These are phyloP conservation scores for Colletotrichum trifolii DNA, from an alignment of 2,329 filamentous ascomycete species.

Conservation along the genomic window DNA sequence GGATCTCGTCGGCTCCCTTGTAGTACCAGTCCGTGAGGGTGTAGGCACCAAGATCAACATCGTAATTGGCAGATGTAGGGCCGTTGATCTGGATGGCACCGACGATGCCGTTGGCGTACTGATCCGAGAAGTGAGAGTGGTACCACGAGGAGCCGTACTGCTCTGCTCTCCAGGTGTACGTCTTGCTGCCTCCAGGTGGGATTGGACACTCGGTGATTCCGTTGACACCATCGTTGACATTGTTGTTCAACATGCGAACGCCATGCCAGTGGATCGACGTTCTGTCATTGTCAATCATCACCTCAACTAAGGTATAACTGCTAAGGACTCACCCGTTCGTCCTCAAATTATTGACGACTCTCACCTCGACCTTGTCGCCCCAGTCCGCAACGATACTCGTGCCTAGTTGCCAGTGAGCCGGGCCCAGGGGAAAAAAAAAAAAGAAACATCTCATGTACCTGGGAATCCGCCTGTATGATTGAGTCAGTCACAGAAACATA, in stretches of 20 bases:
- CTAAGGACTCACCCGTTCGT: slow-evolving; percentile 47
- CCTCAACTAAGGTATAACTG: background rate
- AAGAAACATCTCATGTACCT: slow-evolving; percentile 1
- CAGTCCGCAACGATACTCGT: slow-evolving; percentile 65
- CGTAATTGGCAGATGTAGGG: slow-evolving; percentile 59
- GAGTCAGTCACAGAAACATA: background rate
- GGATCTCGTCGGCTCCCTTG: slow-evolving; percentile 44
- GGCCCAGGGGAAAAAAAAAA: background rate
- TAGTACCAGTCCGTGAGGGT: slow-evolving; percentile 67
- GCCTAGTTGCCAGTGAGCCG: slow-evolving; percentile 50
- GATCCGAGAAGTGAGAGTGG: slow-evolving; percentile 62
- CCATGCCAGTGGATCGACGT: slow-evolving; percentile 64
- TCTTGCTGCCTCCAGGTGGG: slow-evolving; percentile 46
- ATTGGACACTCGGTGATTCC: slow-evolving; percentile 56
- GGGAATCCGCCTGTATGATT: slow-evolving; percentile 34
- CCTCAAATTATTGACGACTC: slow-evolving; percentile 73
- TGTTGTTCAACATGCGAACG: slow-evolving; percentile 55
- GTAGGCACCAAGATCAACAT: slow-evolving; percentile 69
- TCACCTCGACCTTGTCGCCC: slow-evolving; percentile 66
- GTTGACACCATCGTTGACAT: slow-evolving; percentile 59
- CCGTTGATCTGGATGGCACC: slow-evolving; percentile 64
- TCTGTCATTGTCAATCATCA: slow-evolving; percentile 36
- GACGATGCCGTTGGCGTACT: slow-evolving; percentile 63
- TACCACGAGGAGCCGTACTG: slow-evolving; percentile 55
- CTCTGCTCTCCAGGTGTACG: slow-evolving; percentile 50